These are phyloP conservation scores for Dictyostelium intermedium DNA, from an alignment of 78 protist genomes.

Conservation along the genomic window DNA sequence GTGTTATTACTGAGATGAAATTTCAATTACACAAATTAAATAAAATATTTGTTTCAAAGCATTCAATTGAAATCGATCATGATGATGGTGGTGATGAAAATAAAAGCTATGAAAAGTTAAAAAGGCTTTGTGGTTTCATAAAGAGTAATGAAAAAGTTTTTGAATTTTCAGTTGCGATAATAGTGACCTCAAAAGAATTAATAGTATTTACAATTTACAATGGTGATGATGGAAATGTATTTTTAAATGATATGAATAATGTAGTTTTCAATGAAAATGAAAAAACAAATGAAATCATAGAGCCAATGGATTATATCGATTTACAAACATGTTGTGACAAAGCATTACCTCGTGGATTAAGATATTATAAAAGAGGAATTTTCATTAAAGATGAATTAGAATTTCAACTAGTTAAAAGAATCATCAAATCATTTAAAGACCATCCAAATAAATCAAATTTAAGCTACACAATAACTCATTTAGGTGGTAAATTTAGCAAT, in stretches of 20 bases:
- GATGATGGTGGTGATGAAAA: too few species aligned
- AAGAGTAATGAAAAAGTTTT: not conserved
- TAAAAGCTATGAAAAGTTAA: not conserved
- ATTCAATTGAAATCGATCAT: not conserved
- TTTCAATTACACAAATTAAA: not conserved
- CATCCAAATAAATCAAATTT: not conserved
- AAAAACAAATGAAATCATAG: too few species aligned
- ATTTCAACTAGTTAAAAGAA: not conserved
- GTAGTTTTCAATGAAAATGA: not conserved
- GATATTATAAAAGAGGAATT: conserved; percentile 13
- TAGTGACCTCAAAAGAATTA: not conserved
- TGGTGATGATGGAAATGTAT: not conserved
- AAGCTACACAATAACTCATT: not conserved
- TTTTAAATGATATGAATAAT: not conserved
- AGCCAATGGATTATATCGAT: not conserved
- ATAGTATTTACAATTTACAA: not conserved
- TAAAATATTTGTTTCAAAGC: not conserved
- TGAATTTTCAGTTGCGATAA: not conserved
- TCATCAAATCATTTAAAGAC: not conserved
- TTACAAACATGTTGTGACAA: not conserved
- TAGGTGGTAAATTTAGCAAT: not conserved
- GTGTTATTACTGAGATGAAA: conserved; percentile 9
- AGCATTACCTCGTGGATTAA: not conserved
- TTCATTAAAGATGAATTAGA: not conserved
- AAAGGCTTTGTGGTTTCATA: not conserved